These are phyloP conservation scores for Cladosporium sp. DNA, from an alignment of 2,329 filamentous ascomycete species.

Conservation along the genomic window DNA sequence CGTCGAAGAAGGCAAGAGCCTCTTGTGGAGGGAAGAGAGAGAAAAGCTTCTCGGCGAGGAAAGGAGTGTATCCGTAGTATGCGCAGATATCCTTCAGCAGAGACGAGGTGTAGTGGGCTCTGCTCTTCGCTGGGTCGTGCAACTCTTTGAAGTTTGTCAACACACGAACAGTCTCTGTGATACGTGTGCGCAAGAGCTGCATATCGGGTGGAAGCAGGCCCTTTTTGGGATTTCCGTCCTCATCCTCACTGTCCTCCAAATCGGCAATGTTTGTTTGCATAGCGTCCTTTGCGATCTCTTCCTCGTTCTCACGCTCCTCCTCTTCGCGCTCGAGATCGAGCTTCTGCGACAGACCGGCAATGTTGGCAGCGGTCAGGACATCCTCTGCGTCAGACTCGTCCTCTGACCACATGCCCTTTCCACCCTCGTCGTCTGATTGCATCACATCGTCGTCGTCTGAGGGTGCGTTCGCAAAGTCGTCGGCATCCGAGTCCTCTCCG, in stretches of 20 bases:
- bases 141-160: slow-evolving; percentile 85
- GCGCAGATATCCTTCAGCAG: slow-evolving; percentile 89
- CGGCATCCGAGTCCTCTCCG: slow-evolving; percentile 36
- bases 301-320: slow-evolving; percentile 79
- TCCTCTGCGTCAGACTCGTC: slow-evolving; percentile 87
- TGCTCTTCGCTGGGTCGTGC: slow-evolving; percentile 75
- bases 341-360: slow-evolving; percentile 84
- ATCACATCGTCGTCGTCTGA: slow-evolving; percentile 48
- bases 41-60: slow-evolving; percentile 93
- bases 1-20: slow-evolving; percentile 97
- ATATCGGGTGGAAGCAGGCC: slow-evolving; percentile 79
- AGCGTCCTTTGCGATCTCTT: slow-evolving; percentile 80
- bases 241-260: slow-evolving; percentile 62
- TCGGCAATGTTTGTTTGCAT: slow-evolving; percentile 91
- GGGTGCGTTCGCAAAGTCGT: slow-evolving; percentile 38
- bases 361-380: slow-evolving; percentile 91
- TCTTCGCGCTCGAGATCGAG: slow-evolving; percentile 75
- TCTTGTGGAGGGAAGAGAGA: slow-evolving; percentile 89
- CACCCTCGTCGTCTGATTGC: slow-evolving; percentile 68
- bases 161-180: slow-evolving; percentile 90
- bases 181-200: slow-evolving; percentile 81
- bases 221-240: slow-evolving; percentile 55
- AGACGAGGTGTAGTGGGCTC: slow-evolving; percentile 84
- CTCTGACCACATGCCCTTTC: slow-evolving; percentile 84
- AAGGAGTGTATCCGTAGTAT: slow-evolving; percentile 95